Evolutionary conservation across 208 protist genomes (phyloP).

Genomic region (Porcisia hertigi): DNA sequence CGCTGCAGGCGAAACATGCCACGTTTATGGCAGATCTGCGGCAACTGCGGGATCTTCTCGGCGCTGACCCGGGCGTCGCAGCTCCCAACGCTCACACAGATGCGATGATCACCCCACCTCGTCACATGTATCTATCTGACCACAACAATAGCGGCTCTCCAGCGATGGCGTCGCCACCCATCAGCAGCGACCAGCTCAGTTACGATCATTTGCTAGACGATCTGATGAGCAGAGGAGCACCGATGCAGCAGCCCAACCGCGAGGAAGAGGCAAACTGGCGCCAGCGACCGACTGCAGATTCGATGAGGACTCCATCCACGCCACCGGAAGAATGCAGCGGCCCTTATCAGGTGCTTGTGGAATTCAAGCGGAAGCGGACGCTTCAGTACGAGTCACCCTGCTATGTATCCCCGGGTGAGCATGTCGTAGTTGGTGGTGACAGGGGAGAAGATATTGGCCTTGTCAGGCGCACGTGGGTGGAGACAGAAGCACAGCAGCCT

Average conservation of each 20-base stretch:
- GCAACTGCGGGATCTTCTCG: conserved; percentile 48
- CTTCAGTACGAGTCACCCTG: conserved; percentile 81
- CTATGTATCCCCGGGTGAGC: conserved; percentile 83
- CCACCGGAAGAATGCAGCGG: conserved; percentile 55
- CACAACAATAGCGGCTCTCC: conserved; percentile 49
- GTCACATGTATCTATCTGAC: conserved; percentile 33
- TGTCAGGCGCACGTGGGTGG: conserved; percentile 75
- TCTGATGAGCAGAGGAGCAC: conserved; percentile 24
- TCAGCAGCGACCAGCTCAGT: conserved; percentile 46
- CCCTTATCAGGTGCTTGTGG: conserved; percentile 89
- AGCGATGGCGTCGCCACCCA: conserved; percentile 56
- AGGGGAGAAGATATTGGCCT: conserved; percentile 92
- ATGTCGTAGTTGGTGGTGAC: conserved; percentile 90
- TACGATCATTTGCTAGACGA: conserved; percentile 65
- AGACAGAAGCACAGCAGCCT: conserved; percentile 23
- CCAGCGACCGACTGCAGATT: conserved; percentile 56
- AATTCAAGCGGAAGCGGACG: conserved; percentile 89
- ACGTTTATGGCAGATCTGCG: conserved; percentile 50
- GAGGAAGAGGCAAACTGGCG: conserved; percentile 48
- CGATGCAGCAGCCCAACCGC: conserved; percentile 28
- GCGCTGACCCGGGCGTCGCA: conserved; percentile 25
- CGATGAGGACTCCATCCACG: conserved; percentile 39
- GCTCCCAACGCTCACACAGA: conserved; percentile 20
- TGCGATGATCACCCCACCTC: conserved; percentile 52
- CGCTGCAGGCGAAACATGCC: conserved; percentile 44